These are phyloP conservation scores for Cenchrus purpureus DNA, from an alignment of 176 grass and related monocot species.

Conservation along the genomic window DNA sequence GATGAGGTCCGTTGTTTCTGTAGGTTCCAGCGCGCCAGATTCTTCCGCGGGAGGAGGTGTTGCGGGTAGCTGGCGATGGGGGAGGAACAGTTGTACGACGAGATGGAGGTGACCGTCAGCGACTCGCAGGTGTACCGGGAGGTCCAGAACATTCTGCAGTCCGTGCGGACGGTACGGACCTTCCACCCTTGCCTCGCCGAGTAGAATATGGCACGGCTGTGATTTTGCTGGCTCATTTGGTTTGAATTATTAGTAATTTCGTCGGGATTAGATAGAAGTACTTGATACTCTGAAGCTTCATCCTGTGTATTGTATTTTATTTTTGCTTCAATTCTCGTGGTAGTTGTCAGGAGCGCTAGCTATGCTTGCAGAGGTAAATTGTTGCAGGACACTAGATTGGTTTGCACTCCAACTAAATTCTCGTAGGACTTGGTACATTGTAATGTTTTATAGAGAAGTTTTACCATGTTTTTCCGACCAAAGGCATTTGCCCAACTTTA, in stretches of 20 bases:
- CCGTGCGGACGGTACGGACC: constrained; percentile 45
- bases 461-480: too few relatives aligned
- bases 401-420: background rate
- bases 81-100: constrained; percentile 37
- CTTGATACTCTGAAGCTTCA: background rate
- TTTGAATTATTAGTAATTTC: background rate
- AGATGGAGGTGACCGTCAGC: constrained; percentile 22
- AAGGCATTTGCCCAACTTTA: too few relatives aligned
- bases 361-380: background rate
- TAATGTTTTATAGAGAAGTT: background rate
- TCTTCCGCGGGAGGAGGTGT: constrained; percentile 47
- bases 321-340: background rate
- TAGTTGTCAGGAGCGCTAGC: background rate
- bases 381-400: background rate
- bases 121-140: background rate
- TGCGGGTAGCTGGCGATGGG: constrained; percentile 46
- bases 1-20: background rate
- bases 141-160: constrained; percentile 34
- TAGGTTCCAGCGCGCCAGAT: constrained; percentile 25
- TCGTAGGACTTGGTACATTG: background rate
- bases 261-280: background rate
- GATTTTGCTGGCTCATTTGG: background rate
- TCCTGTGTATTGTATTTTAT: background rate
- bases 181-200: background rate
- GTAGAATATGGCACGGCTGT: background rate